These are phyloP conservation scores for Fusarium zealandicum DNA, from an alignment of 2,329 filamentous ascomycete genomes.

Conservation along the genomic window DNA sequence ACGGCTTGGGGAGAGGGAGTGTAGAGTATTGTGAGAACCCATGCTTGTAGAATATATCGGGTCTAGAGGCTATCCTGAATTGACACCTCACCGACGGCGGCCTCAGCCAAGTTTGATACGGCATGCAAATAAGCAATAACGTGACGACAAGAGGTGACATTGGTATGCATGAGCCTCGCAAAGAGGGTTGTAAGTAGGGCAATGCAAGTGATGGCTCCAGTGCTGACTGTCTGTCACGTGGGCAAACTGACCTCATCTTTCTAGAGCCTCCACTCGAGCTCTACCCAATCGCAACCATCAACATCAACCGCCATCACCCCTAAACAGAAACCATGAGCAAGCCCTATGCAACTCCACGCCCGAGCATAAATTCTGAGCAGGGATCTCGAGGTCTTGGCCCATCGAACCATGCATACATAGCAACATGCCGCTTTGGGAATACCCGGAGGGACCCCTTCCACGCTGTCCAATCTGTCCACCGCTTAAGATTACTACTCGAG, in stretches of 20 bases:
- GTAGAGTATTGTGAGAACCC: constrained; percentile 33
- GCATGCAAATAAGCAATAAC: not conserved
- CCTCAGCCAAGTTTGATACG: not conserved
- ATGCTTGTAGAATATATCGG: constrained; percentile 34
- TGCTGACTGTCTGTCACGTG: constrained; percentile 28
- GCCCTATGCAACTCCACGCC: not conserved
- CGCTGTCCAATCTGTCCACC: constrained; percentile 27
- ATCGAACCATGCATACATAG: constrained; percentile 25
- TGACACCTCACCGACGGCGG: not conserved
- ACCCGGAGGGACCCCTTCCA: constrained; percentile 37
- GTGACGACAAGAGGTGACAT: not conserved
- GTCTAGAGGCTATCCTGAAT: constrained; percentile 6
- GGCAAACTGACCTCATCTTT: constrained; percentile 1
- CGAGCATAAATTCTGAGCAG: not conserved
- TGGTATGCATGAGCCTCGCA: constrained; percentile 1
- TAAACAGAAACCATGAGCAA: not conserved
- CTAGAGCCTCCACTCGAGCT: not conserved
- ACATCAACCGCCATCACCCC: not conserved
- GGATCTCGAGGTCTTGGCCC: constrained; percentile 17
- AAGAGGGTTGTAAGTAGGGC: not conserved
- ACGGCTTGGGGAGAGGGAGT: constrained; percentile 2
- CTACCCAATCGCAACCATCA: not conserved
- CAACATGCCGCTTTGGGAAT: constrained; percentile 33
- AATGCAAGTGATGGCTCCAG: constrained; percentile 4
- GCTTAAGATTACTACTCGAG: constrained; percentile 2